These are phyloP conservation scores for Didymellaceae sp. DNA, from an alignment of 2,329 filamentous ascomycete species.

Conservation along the genomic window DNA sequence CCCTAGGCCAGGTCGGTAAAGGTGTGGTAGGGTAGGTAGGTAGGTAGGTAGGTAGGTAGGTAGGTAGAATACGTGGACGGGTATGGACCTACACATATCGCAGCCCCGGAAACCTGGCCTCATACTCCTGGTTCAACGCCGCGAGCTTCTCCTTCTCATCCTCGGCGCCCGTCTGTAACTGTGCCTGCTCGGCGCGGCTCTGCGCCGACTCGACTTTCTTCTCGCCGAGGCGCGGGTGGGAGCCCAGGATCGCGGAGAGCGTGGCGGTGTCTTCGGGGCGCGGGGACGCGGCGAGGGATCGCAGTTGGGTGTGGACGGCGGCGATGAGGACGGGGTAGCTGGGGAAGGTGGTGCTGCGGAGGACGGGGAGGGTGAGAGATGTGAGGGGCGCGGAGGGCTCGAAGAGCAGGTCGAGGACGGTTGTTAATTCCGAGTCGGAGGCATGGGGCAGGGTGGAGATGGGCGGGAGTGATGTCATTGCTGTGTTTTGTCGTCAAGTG, in stretches of 20 bases:
- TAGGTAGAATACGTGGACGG: too few species aligned
- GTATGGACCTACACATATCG: conserved; percentile 70
- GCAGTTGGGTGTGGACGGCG: conserved; percentile 68
- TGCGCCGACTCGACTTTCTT: conserved; percentile 82
- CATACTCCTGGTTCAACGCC: conserved; percentile 77
- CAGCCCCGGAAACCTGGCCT: conserved; percentile 79
- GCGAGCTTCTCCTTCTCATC: conserved; percentile 65
- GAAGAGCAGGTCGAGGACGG: conserved; percentile 78
- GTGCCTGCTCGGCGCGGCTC: conserved; percentile 81
- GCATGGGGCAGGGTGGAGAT: conserved; percentile 64
- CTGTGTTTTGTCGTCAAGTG: too few species aligned
- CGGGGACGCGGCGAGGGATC: conserved; percentile 40
- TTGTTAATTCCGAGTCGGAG: conserved; percentile 61
- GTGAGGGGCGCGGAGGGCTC: conserved; percentile 81
- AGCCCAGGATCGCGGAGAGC: conserved; percentile 75
- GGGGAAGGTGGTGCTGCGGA: conserved; percentile 65
- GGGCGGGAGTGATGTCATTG: conserved; percentile 61
- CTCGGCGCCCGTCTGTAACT: conserved; percentile 61
- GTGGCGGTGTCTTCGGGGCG: conserved; percentile 59
- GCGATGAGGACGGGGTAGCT: conserved; percentile 75
- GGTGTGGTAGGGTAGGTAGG: too few species aligned
- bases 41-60: too few species aligned
- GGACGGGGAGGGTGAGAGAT: conserved; percentile 70
- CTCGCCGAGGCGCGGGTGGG: conserved; percentile 83
- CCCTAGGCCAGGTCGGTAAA: too few species aligned